Conservation (phyloP, 305 asterid genomes). For the Fraxinus sp. region DNA sequence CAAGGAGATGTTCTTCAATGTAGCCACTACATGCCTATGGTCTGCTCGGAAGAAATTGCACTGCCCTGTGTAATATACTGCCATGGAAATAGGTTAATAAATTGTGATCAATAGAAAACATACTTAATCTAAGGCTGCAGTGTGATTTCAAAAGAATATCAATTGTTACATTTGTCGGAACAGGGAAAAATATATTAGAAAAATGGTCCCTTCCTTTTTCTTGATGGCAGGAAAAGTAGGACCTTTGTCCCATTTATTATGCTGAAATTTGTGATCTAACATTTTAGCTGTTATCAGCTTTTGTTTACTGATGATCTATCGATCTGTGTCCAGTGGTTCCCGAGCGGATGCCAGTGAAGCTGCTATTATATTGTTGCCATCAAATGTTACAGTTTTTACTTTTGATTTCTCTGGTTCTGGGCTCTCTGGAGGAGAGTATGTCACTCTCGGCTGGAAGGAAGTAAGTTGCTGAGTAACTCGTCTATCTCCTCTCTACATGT, state of each 20-base stretch:
- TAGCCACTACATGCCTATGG: slow-evolving; percentile 85
- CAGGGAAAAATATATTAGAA: background rate
- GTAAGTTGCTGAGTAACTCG: slow-evolving; percentile 43
- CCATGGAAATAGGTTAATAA: slow-evolving; percentile 87
- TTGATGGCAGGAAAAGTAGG: background rate
- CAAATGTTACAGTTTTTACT: slow-evolving; percentile 74
- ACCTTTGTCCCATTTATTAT: background rate
- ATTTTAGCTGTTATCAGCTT: background rate
- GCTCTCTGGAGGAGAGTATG: slow-evolving; percentile 91
- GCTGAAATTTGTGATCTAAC: background rate
- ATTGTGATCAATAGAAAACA: background rate
- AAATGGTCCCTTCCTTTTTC: background rate
- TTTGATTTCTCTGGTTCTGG: slow-evolving; percentile 97
- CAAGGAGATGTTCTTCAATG: slow-evolving; percentile 80
- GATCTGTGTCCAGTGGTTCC: slow-evolving; percentile 65
- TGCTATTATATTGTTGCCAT: slow-evolving; percentile 84
- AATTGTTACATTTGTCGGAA: background rate
- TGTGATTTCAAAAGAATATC: background rate
- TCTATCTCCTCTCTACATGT: background rate
- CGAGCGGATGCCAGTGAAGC: slow-evolving; percentile 97
- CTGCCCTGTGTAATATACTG: slow-evolving; percentile 79
- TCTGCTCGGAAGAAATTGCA: slow-evolving; percentile 57
- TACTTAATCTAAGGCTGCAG: background rate
- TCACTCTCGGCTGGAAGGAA: slow-evolving; percentile 89
- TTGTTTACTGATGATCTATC: background rate